Base-by-base conservation (phyloP, 1,284 basidiomycete species). In the Paramarasmius palmivorus region DNA sequence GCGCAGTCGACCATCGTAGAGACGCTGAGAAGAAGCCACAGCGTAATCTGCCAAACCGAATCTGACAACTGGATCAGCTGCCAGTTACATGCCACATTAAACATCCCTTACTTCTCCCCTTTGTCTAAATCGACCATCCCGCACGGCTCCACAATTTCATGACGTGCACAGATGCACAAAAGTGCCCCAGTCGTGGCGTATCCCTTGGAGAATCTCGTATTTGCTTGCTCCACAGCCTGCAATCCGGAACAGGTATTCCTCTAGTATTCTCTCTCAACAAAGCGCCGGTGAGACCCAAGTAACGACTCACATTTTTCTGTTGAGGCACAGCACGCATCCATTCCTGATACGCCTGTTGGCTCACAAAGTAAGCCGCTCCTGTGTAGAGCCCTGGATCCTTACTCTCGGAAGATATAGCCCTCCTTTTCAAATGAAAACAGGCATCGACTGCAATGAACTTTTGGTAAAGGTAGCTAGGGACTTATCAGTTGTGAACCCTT, bases 81-180 rank as follows among this genome's bases (percentile, higher is more conserved):
- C 40, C 12, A 2, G 2, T 12, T 2, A 23, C 12, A 42, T 2
- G n/a, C n/a, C n/a, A n/a, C 22, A 17, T 42, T 12, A 17, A 14
- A 17, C 14, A 20, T 14, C 36, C 14, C 53, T 8, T 34, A 65
- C 66, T 32, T 56, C 54, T 69, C 67, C 0, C 67, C 65, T 12
- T 60, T 56, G 37, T 67, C 63, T 2, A 68, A 49, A 52, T 68
- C 64, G 1, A 54, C 55, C 0, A 61, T 53, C 1, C 60, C 54
- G 12, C 39, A 56, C 2, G 52, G 48, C 12, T 56, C 52, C 2
- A 62, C 56, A 10, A 66, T 42, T 8, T 55, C 49, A 4, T 37
- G 36, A 37, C 36, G 36, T 14, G 36, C 2, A 40, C 66, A 67
- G 4, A 57, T 48, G 2, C 52, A 35, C 1, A 45, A 48, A 1